phyloP scores from a whole-genome alignment of 805 yeast genomes.

The Cyberlindnera xylosilytica region DNA sequence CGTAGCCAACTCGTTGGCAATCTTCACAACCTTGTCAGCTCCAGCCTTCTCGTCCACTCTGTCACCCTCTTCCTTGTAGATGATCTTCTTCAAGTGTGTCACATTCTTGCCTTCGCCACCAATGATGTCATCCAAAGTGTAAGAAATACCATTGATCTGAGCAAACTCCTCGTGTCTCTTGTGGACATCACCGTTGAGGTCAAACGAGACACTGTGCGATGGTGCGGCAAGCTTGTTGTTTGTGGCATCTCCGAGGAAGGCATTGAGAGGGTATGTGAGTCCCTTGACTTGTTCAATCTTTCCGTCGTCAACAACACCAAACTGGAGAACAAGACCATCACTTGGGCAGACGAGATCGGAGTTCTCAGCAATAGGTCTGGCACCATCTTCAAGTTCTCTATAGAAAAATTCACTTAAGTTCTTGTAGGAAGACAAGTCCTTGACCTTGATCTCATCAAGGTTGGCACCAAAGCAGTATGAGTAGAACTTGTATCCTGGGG shows the following conservation, averaged over 20 bases:
- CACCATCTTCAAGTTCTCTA: slow-evolving; percentile 72
- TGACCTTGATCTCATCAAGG: slow-evolving; percentile 83
- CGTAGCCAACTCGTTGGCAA: slow-evolving; percentile 30
- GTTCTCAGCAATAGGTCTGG: slow-evolving; percentile 68
- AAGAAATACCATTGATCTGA: slow-evolving; percentile 68
- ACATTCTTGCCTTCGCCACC: slow-evolving; percentile 48
- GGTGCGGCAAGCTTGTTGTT: slow-evolving; percentile 51
- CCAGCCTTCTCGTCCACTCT: slow-evolving; percentile 39
- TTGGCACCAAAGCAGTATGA: slow-evolving; percentile 83
- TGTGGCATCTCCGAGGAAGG: slow-evolving; percentile 67
- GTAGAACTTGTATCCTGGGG: slow-evolving; percentile 76
- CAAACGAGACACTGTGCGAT: slow-evolving; percentile 44
- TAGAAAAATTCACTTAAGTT: slow-evolving; percentile 92
- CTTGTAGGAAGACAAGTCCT: slow-evolving; percentile 66
- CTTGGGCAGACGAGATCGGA: slow-evolving; percentile 81
- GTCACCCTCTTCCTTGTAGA: slow-evolving; percentile 67
- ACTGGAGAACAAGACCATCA: slow-evolving; percentile 85
- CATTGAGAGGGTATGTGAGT: slow-evolving; percentile 85
- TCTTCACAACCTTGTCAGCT: slow-evolving; percentile 36
- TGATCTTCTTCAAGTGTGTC: slow-evolving; percentile 44
- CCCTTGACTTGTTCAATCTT: slow-evolving; percentile 97
- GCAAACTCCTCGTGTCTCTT: slow-evolving; percentile 72
- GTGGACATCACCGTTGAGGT: slow-evolving; percentile 37
- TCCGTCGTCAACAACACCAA: slow-evolving; percentile 78
- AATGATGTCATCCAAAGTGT: slow-evolving; percentile 63